Evolutionary conservation across 1,284 basidiomycete genomes (phyloP).

Genomic region (Puccinia sorghi): DNA sequence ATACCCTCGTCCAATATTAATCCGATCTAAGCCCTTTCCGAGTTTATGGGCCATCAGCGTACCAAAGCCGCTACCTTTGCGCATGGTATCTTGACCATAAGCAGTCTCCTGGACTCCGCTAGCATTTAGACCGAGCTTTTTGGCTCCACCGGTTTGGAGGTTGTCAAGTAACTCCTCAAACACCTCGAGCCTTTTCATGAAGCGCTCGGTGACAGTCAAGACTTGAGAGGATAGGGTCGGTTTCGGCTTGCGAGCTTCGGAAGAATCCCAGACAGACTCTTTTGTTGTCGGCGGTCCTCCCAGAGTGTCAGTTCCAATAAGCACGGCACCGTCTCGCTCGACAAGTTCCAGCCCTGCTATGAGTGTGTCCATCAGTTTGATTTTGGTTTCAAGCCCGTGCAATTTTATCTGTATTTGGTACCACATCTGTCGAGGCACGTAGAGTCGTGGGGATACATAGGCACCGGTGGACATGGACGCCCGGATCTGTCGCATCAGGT

Average conservation of each 20-base stretch:
- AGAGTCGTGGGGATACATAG: conserved; percentile 81
- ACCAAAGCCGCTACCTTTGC: conserved; percentile 63
- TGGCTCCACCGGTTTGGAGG: conserved; percentile 65
- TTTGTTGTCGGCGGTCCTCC: conserved; percentile 10
- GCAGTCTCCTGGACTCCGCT: conserved; percentile 21
- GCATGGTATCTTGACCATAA: conserved; percentile 61
- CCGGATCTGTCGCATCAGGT: conserved; percentile 78
- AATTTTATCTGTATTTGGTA: conserved; percentile 81
- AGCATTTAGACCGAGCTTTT: conserved; percentile 78
- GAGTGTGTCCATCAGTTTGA: conserved; percentile 76
- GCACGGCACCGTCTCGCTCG: conserved; percentile 56
- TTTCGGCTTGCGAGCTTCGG: conserved; percentile 39
- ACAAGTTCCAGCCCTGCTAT: conserved; percentile 74
- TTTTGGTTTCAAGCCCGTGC: conserved; percentile 75
- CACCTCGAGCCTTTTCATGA: conserved; percentile 62
- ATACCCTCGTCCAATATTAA: conserved; percentile 85
- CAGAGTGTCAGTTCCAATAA: conserved; percentile 38
- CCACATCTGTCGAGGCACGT: conserved; percentile 88
- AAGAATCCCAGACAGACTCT: conserved; percentile 38
- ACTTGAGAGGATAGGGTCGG: conserved; percentile 55
- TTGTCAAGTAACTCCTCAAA: conserved; percentile 82
- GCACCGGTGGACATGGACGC: conserved; percentile 81
- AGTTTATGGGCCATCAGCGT: conserved; percentile 61
- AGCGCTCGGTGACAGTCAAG: conserved; percentile 57
- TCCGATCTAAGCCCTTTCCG: conserved; percentile 68